Evolutionary conservation across 2,329 filamentous ascomycete genomes (phyloP), one percentile per base, ranked within the genome.

Genomic region (Pseudogymnoascus sp.): DNA sequence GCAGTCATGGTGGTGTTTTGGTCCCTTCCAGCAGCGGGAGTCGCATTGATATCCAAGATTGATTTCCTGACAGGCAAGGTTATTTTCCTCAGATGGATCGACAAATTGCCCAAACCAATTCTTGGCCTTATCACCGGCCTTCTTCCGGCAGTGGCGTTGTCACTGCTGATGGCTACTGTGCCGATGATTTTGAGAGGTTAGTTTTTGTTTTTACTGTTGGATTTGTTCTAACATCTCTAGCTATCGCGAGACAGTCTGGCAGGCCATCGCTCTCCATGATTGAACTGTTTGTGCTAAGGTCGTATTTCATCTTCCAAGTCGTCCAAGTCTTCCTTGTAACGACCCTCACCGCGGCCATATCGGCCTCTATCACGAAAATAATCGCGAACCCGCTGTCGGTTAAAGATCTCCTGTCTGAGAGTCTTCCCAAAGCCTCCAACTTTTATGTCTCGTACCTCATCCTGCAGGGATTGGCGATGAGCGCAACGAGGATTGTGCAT

Each of bases 361-460:
- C 83, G 7, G 79, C 82, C 14, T 80, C 83, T 1, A 77, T 82
- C 0, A 76, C 75, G 1, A 66, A 78, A 14, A 80, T 86, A 38
- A 77, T 85, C 40, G 62, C 78, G 2, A 60, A 85, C 1, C 83
- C 84, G 3, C 68, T 75, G 6, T 74, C 73, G 1, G 77, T 82
- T 5, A 77, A 81, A 1, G 73, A 68, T 2, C 67, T 86, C 56
- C 76, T 87, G 3, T 82, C 84, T 0, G 67, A 78, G 14, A 80
- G 84, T 56, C 77, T 89, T 2, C 86, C 86, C 1, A 78, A 76
- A 28, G 83, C 85, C 2, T 84, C 84, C 35, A 89, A 87, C 69
- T 89, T 88, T 70, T 89, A 88, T 70, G 78, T 89, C 7, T 83
- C 83, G 0, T 89, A 89, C 71, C 86, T 89, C 65, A 79, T 89